phyloP scores from a whole-genome alignment of 257 asterid species.

The Mentha longifolia region DNA sequence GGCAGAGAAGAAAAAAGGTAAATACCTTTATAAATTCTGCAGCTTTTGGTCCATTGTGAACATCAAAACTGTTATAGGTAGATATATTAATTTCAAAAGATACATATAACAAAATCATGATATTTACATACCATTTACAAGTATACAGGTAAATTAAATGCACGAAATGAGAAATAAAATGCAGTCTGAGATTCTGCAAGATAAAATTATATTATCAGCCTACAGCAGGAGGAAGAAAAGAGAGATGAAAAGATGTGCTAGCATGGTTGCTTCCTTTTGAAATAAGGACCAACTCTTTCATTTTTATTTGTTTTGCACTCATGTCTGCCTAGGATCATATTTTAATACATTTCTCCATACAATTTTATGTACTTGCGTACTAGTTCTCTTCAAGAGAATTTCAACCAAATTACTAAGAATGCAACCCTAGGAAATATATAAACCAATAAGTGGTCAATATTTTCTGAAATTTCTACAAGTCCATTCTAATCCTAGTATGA shows the following conservation, averaged over 20 bases:
- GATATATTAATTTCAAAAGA: slow-evolving; percentile 22
- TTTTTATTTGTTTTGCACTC: too few relatives aligned
- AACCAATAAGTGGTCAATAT: neutral
- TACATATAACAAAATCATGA: neutral
- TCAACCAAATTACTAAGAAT: neutral
- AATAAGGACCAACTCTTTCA: too few relatives aligned
- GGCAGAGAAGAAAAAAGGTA: neutral
- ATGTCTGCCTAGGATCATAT: neutral
- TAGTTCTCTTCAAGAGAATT: too few relatives aligned
- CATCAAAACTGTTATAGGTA: slow-evolving; percentile 74
- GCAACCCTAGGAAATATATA: neutral
- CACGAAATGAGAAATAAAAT: neutral
- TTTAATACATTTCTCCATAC: neutral
- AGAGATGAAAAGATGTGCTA: too few relatives aligned
- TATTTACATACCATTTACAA: slow-evolving; percentile 8
- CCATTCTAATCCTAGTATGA: neutral
- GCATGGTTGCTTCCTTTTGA: too few relatives aligned
- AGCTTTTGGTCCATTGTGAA: slow-evolving; percentile 91
- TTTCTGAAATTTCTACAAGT: neutral
- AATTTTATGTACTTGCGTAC: neutral
- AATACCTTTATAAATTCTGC: slow-evolving; percentile 83
- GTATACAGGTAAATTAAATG: neutral
- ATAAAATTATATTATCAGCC: neutral
- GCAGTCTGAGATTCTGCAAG: neutral
- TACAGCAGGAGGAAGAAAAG: neutral